Conservation (phyloP, 495 filamentous ascomycete species). For the Parachaetomium inaequale region DNA sequence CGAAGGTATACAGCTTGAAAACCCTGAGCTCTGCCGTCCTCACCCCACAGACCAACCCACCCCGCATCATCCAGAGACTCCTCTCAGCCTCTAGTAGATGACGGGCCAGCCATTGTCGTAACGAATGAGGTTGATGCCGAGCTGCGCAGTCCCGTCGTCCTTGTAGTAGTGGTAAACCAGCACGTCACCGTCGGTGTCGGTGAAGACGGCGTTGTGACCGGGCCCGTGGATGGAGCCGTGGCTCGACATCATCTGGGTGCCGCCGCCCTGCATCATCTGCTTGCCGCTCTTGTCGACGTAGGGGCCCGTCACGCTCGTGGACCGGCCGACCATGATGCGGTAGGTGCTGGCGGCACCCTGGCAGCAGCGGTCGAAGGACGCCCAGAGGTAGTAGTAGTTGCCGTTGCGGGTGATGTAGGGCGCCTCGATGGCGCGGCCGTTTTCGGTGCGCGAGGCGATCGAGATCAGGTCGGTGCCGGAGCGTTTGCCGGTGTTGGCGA, state of each 20-base stretch:
- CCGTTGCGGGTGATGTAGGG: slow-evolving; percentile 7
- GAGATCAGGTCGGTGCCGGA: background rate
- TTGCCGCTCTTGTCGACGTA: slow-evolving; percentile 9
- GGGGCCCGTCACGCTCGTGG: slow-evolving; percentile 6
- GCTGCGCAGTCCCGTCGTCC: slow-evolving; percentile 3
- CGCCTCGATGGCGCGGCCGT: slow-evolving; percentile 6
- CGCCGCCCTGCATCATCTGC: slow-evolving; percentile 12
- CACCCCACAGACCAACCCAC: background rate
- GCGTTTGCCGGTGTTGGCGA: slow-evolving; percentile 3
- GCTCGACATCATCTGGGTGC: slow-evolving; percentile 11
- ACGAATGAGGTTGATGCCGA: slow-evolving; percentile 6
- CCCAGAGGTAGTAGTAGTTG: slow-evolving; percentile 10
- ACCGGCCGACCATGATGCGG: slow-evolving; percentile 13
- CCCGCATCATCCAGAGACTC: background rate
- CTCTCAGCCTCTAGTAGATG: slow-evolving; percentile 3
- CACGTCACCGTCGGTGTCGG: slow-evolving; percentile 1
- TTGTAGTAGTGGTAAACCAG: slow-evolving; percentile 14
- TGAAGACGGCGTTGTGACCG: slow-evolving; percentile 5
- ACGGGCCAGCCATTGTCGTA: slow-evolving; percentile 13
- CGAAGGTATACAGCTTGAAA: background rate
- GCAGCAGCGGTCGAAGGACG: slow-evolving; percentile 7
- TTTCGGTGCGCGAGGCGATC: slow-evolving; percentile 1
- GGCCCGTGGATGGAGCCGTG: slow-evolving; percentile 8
- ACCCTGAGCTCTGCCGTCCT: too few species aligned
- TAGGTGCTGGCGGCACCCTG: slow-evolving; percentile 13